phyloP scores from a whole-genome alignment of 2,329 filamentous ascomycete species.

The Alternaria arbusti region DNA sequence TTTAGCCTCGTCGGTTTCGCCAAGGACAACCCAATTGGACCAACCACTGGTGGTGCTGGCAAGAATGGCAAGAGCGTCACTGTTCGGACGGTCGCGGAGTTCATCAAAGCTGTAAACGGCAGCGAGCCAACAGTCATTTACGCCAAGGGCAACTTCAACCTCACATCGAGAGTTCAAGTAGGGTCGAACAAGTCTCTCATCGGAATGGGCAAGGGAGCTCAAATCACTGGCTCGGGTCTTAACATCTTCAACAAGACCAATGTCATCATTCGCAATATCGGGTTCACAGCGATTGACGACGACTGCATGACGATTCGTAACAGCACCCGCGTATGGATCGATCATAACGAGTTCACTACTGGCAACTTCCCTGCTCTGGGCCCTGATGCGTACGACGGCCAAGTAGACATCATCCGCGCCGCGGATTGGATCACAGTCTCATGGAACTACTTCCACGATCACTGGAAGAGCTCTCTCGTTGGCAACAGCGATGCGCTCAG shows the following conservation, averaged over 20 bases:
- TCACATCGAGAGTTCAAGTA: slow-evolving; percentile 52
- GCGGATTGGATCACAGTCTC: slow-evolving; percentile 67
- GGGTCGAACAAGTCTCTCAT: slow-evolving; percentile 53
- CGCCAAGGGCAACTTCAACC: slow-evolving; percentile 52
- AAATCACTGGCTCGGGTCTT: slow-evolving; percentile 56
- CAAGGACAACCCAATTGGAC: slow-evolving; percentile 43
- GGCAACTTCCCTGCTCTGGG: slow-evolving; percentile 63
- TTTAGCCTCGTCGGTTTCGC: slow-evolving; percentile 41
- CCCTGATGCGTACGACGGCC: slow-evolving; percentile 69
- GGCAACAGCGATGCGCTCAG: slow-evolving; percentile 66
- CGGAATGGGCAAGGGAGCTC: slow-evolving; percentile 51
- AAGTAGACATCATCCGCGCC: slow-evolving; percentile 68
- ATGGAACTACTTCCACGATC: slow-evolving; percentile 61
- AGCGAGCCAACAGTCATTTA: slow-evolving; percentile 49
- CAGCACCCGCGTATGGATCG: slow-evolving; percentile 66
- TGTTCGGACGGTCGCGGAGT: slow-evolving; percentile 34
- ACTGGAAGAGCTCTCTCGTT: slow-evolving; percentile 67
- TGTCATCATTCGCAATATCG: slow-evolving; percentile 69
- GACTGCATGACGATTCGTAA: slow-evolving; percentile 67
- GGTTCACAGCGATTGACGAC: slow-evolving; percentile 64
- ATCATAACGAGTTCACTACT: slow-evolving; percentile 70
- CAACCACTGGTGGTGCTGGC: slow-evolving; percentile 42
- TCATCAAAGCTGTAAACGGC: slow-evolving; percentile 36
- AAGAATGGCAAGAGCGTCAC: slow-evolving; percentile 35
- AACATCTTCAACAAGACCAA: slow-evolving; percentile 62